These are phyloP conservation scores for Ogataea naganishii DNA, from an alignment of 805 yeast species.

Conservation along the genomic window DNA sequence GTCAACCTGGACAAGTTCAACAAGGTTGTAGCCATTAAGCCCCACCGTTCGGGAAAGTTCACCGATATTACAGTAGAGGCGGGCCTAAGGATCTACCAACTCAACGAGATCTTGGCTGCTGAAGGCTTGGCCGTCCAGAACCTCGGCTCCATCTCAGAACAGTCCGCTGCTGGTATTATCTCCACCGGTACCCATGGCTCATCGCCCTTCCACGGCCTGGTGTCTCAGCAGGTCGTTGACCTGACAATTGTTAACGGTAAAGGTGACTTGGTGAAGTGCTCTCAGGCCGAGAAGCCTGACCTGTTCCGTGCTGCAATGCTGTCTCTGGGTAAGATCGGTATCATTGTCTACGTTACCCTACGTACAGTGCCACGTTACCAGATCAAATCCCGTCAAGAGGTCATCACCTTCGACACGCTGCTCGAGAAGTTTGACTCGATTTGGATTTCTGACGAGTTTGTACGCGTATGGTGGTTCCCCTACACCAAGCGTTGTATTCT, in stretches of 20 bases:
- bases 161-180: constrained; percentile 90
- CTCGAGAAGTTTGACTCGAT: constrained; percentile 65
- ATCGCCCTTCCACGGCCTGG: constrained; percentile 84
- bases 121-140: constrained; percentile 79
- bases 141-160: constrained; percentile 89
- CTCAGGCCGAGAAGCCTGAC: constrained; percentile 52
- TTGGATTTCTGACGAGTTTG: constrained; percentile 87
- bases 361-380: constrained; percentile 81
- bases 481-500: constrained; percentile 77
- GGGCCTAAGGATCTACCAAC: constrained; percentile 70
- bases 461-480: constrained; percentile 97
- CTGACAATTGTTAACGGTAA: constrained; percentile 65
- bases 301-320: constrained; percentile 75
- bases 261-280: constrained; percentile 65
- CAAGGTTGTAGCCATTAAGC: constrained; percentile 34
- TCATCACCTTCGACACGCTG: constrained; percentile 67
- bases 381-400: constrained; percentile 72
- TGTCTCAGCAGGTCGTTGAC: constrained; percentile 79
- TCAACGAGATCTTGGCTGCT: constrained; percentile 56
- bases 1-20: constrained; percentile 75
- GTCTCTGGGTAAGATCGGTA: constrained; percentile 87
- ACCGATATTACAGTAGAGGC: constrained; percentile 95
- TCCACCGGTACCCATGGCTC: constrained; percentile 98
- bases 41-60: constrained; percentile 49
- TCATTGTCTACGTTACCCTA: constrained; percentile 77